These are phyloP conservation scores for Allantophomopsis cytisporea DNA, from an alignment of 2,329 filamentous ascomycete genomes.

Conservation along the genomic window DNA sequence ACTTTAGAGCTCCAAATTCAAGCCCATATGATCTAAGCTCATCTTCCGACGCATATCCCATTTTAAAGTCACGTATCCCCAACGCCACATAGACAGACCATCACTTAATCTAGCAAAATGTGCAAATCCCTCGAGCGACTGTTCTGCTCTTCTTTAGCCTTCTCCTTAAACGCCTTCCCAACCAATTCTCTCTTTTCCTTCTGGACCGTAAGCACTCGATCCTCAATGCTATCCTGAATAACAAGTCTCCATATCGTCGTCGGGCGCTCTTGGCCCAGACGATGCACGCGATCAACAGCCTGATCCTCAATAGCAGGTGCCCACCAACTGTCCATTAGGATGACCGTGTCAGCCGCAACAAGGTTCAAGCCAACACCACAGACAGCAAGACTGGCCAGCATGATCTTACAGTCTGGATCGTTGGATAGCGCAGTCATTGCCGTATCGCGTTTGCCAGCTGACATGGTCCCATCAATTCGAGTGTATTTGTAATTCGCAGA, in stretches of 20 bases:
- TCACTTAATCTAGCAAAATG: constrained; percentile 24
- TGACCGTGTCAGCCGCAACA: constrained; percentile 73
- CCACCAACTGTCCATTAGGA: constrained; percentile 82
- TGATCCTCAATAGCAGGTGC: constrained; percentile 88
- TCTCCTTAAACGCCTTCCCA: constrained; percentile 67
- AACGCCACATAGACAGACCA: neutral
- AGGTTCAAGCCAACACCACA: constrained; percentile 81
- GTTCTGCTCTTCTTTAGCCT: constrained; percentile 40
- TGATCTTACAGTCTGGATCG: constrained; percentile 54
- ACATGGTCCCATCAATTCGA: constrained; percentile 74
- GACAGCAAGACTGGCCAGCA: constrained; percentile 72
- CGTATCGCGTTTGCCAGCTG: constrained; percentile 52
- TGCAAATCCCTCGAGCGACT: constrained; percentile 37
- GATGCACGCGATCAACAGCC: constrained; percentile 77
- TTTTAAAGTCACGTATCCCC: too few species aligned
- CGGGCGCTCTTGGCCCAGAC: constrained; percentile 67
- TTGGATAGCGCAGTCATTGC: constrained; percentile 55
- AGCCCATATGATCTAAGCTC: too few species aligned
- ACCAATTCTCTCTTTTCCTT: constrained; percentile 67
- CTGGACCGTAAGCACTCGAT: constrained; percentile 68
- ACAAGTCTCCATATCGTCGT: constrained; percentile 73
- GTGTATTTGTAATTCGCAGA: constrained; percentile 47
- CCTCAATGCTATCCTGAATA: constrained; percentile 70
- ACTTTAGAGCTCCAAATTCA: too few species aligned
- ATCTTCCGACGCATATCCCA: too few species aligned